Conservation (phyloP, 306 rosid genomes). For the Vigna nakashimae region DNA sequence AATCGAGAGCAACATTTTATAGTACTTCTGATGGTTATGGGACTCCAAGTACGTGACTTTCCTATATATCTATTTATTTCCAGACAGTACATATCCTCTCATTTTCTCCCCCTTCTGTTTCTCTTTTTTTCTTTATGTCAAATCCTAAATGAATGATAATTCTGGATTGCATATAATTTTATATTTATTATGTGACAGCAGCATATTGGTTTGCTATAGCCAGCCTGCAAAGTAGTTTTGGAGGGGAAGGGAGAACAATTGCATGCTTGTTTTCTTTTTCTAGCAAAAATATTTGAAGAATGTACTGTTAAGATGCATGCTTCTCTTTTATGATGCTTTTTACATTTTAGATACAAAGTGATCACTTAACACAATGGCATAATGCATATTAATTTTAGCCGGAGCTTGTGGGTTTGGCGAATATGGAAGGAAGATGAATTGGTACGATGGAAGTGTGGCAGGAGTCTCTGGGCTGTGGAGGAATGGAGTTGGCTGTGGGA, state of each 20-base stretch:
- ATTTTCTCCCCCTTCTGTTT: too few relatives aligned
- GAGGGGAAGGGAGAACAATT: too few relatives aligned
- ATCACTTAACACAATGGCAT: background rate
- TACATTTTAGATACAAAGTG: background rate
- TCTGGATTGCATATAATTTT: too few relatives aligned
- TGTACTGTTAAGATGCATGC: background rate
- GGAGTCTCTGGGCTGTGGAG: conserved; percentile 66
- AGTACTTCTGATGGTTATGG: conserved; percentile 86
- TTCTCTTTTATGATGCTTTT: background rate
- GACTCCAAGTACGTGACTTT: conserved; percentile 55
- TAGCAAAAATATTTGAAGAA: background rate
- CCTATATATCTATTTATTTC: background rate
- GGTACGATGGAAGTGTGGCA: conserved; percentile 58
- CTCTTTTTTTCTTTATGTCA: too few relatives aligned
- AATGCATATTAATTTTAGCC: conserved; percentile 42
- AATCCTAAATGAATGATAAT: too few relatives aligned
- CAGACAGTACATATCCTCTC: too few relatives aligned
- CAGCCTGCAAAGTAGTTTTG: too few relatives aligned
- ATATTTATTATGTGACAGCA: too few relatives aligned
- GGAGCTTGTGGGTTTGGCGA: conserved; percentile 89
- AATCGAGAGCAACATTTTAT: conserved; percentile 82
- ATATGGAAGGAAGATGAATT: conserved; percentile 65
- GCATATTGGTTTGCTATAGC: too few relatives aligned
- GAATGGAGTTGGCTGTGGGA: conserved; percentile 80
- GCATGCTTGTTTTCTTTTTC: background rate